A percentile compares a stretch with the other conserved stretches of the same genome.
These are phyloP conservation scores for Cladorrhinum sp. DNA, from an alignment of 2,329 filamentous ascomycete genomes.

Conservation along the genomic window DNA sequence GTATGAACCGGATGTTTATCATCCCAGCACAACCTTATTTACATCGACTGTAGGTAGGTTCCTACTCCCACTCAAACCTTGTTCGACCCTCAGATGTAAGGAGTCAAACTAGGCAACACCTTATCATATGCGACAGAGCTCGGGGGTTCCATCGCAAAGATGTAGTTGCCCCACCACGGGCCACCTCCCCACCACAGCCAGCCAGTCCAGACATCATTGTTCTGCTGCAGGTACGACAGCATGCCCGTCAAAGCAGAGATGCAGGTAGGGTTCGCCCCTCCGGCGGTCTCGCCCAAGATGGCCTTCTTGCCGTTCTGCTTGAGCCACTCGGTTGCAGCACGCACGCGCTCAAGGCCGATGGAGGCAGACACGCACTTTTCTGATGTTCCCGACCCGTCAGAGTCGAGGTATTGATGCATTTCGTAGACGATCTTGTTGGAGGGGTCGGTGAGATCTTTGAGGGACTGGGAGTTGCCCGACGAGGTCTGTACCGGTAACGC, in stretches of 20 bases:
- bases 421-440: slow-evolving; percentile 51
- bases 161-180: slow-evolving; percentile 55
- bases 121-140: slow-evolving; percentile 41
- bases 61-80: no score
- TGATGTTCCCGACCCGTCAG: slow-evolving; percentile 49
- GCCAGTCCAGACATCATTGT: slow-evolving; percentile 56
- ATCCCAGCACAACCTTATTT: no score
- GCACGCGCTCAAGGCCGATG: slow-evolving; percentile 48
- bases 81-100: slow-evolving; percentile 20
- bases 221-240: slow-evolving; percentile 49
- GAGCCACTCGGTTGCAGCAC: slow-evolving; percentile 53
- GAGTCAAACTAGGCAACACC: slow-evolving; percentile 23
- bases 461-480: slow-evolving; percentile 35
- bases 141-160: slow-evolving; percentile 39
- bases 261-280: slow-evolving; percentile 49
- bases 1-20: no score
- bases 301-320: slow-evolving; percentile 52
- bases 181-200: slow-evolving; percentile 57
- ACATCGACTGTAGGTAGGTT: no score
- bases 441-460: slow-evolving; percentile 46
- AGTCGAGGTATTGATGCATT: slow-evolving; percentile 59
- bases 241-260: slow-evolving; percentile 49
- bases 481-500: slow-evolving; percentile 50
- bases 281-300: slow-evolving; percentile 56
- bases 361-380: slow-evolving; percentile 45